Evolutionary conservation across 2,329 filamentous ascomycete genomes (phyloP).

Genomic region (Claviceps capensis): DNA sequence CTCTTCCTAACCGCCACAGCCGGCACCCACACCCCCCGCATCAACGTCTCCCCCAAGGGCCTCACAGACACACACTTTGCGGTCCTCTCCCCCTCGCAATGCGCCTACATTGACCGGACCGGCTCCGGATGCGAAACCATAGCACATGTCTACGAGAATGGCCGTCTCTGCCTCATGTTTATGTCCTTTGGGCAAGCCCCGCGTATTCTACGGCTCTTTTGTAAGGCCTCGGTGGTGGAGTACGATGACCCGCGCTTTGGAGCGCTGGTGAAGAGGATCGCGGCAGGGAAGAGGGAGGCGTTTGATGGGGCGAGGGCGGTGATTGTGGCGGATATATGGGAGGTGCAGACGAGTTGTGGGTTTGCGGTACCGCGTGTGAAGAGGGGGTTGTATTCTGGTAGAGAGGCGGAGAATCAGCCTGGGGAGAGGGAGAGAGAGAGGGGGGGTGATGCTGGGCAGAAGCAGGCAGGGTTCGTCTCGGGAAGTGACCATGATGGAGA

Average conservation of each 20-base stretch:
- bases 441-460: constrained; percentile 4
- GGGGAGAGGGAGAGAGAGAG: background rate
- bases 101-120: constrained; percentile 59
- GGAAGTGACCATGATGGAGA: too few species aligned
- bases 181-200: constrained; percentile 47
- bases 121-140: constrained; percentile 68
- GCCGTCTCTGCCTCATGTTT: constrained; percentile 62
- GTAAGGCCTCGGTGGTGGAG: constrained; percentile 44
- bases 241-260: constrained; percentile 38
- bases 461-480: background rate
- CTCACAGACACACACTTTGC: constrained; percentile 47
- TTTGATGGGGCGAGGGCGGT: constrained; percentile 43
- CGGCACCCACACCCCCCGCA: constrained; percentile 50
- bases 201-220: constrained; percentile 52
- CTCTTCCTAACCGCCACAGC: constrained; percentile 67
- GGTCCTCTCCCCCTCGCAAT: constrained; percentile 42
- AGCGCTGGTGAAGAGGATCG: constrained; percentile 29
- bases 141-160: constrained; percentile 63
- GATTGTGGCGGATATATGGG: constrained; percentile 46
- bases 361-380: constrained; percentile 45
- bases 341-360: constrained; percentile 55
- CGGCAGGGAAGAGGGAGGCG: constrained; percentile 19
- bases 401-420: constrained; percentile 8
- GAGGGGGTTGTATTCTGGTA: constrained; percentile 23
- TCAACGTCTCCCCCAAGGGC: constrained; percentile 69